Evolutionary conservation across 2,329 filamentous ascomycete species (phyloP).

Genomic region (Basipetospora chlamydospora): DNA sequence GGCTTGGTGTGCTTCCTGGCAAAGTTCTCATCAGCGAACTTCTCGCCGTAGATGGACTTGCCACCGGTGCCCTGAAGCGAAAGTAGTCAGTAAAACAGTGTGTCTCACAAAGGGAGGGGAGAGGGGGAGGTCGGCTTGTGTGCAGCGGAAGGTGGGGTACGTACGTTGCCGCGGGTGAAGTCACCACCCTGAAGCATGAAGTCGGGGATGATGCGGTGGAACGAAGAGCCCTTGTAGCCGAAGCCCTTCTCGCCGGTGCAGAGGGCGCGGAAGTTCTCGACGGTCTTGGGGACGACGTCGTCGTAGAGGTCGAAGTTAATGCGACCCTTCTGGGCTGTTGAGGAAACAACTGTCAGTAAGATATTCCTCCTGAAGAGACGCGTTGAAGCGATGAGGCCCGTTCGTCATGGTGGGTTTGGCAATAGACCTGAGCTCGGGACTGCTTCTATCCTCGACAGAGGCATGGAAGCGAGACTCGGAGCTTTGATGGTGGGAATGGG

Average conservation of each 20-base stretch:
- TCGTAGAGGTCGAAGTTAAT: conserved; percentile 86
- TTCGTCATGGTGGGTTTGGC: too few species aligned
- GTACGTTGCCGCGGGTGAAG: conserved; percentile 83
- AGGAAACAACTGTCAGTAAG: conserved; percentile 5
- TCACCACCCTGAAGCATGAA: conserved; percentile 97
- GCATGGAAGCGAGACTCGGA: too few species aligned
- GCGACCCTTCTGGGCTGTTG: conserved; percentile 59
- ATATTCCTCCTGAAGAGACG: conserved; percentile 9
- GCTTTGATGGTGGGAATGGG: too few species aligned
- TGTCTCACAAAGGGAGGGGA: background rate
- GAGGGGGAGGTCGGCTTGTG: background rate
- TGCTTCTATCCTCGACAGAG: too few species aligned
- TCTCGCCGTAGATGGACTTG: conserved; percentile 90
- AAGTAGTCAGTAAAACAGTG: conserved; percentile 5
- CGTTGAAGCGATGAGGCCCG: too few species aligned
- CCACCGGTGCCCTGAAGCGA: conserved; percentile 65
- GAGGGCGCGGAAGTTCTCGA: conserved; percentile 71
- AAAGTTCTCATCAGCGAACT: conserved; percentile 94
- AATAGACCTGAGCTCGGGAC: too few species aligned
- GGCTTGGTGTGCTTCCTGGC: conserved; percentile 54
- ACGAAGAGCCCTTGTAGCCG: conserved; percentile 69
- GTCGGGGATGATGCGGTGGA: conserved; percentile 84
- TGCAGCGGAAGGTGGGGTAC: conserved; percentile 18
- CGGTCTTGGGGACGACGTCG: conserved; percentile 75
- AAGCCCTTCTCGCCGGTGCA: conserved; percentile 70